A percentile compares a stretch with the other conserved stretches of the same genome.
Evolutionary conservation across 2,329 filamentous ascomycete species (phyloP).

Genomic region (Lachnellula suecica): DNA sequence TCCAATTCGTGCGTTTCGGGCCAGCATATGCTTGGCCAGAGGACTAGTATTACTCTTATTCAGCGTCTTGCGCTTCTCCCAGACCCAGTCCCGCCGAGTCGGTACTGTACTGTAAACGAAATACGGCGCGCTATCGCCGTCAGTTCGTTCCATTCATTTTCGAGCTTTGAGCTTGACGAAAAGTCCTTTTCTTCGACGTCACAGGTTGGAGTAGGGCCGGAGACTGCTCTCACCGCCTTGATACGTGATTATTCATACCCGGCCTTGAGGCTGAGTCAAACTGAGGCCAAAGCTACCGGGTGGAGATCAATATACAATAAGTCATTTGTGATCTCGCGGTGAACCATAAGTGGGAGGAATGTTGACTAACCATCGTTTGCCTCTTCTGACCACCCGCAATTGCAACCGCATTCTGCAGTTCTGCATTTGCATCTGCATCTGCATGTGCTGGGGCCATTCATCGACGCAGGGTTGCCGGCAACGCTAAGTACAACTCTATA

Average conservation of each 20-base stretch:
- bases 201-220: constrained; percentile 2
- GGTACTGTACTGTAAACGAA: neutral
- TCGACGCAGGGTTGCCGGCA: neutral
- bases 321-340: neutral
- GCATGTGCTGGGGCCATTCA: neutral
- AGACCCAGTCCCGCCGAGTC: neutral
- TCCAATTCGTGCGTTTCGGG: too few species aligned
- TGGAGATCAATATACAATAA: neutral
- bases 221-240: neutral
- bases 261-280: neutral
- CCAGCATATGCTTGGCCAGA: too few species aligned
- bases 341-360: neutral
- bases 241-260: neutral
- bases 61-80: too few species aligned
- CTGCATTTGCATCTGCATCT: too few species aligned
- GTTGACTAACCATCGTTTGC: too few species aligned
- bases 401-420: too few species aligned
- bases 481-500: too few species aligned
- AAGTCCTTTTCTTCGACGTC: neutral
- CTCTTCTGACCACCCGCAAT: too few species aligned
- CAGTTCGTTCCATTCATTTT: neutral
- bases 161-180: neutral
- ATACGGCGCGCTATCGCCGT: neutral
- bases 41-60: too few species aligned
- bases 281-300: neutral